Evolutionary conservation across 208 protist genomes (phyloP), one percentile per base, ranked within the genome.

Genomic region (Trypanosoma lewisi): DNA sequence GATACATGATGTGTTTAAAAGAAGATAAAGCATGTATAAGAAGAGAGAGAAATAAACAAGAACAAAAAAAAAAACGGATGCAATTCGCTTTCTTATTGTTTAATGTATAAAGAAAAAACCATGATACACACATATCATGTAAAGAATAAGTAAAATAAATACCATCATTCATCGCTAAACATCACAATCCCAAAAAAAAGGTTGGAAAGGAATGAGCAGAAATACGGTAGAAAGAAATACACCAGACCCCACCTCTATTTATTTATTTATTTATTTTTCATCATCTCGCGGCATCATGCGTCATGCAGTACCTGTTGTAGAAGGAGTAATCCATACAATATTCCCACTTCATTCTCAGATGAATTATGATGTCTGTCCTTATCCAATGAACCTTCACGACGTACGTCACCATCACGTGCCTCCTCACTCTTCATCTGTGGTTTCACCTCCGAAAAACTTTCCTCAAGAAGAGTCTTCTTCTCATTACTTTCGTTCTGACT

Each of bases 221-320:
- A n/a, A n/a, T n/a, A n/a, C n/a, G n/a, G n/a, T n/a, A n/a, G n/a
- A n/a, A n/a, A n/a, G n/a, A n/a, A n/a, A n/a, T n/a, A n/a, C n/a
- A n/a, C n/a, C 48, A 52, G 21, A 19, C 7, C 14, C 30, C 2
- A 6, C 11, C 12, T 56, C 33, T 5, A 19, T 34, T 25, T 30
- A 12, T 61, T 27, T 8, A 36, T 25, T 45, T 28, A 17, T 41
- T 42, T 12, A 42, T n/a, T 6, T 57, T 57, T n/a, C 7, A 33
- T 23, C 31, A 39, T 21, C 19, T 50, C 45, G 6, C 50, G 2
- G 16, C 25, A 9, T 30, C n/a, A n/a, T n/a, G n/a, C n/a, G n/a
- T 61, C 55, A 9, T 61, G 25, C 31, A 63, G 31, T n/a, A 63
- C 23, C 47, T 63, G 57, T 31, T 63, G 57, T 14, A 63, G 21